These are phyloP conservation scores for Podospora bellae-mahoneyi DNA, from an alignment of 495 filamentous ascomycete species.

Conservation along the genomic window DNA sequence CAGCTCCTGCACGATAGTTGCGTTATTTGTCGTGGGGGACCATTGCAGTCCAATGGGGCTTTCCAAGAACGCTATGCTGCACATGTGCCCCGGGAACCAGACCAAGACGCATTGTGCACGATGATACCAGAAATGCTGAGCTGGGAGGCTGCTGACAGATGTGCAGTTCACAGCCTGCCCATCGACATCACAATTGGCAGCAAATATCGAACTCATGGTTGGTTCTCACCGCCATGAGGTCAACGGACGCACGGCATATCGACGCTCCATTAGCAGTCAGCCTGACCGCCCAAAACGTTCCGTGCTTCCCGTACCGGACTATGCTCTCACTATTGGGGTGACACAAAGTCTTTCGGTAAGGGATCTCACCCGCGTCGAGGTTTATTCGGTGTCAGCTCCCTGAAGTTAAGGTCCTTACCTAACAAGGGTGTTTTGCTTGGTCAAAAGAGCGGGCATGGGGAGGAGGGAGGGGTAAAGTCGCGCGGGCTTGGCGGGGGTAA, in stretches of 20 bases:
- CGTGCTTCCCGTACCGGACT: background rate
- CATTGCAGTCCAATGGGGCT: slow-evolving; percentile 4
- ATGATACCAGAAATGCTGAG: too few relatives aligned
- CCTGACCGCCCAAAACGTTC: background rate
- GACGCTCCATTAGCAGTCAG: slow-evolving; percentile 7
- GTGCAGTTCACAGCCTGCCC: background rate
- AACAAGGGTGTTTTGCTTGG: slow-evolving; percentile 3
- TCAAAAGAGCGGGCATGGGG: background rate
- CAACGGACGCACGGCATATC: slow-evolving; percentile 14
- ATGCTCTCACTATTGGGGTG: background rate
- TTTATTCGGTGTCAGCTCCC: background rate
- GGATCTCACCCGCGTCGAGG: background rate
- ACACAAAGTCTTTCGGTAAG: background rate
- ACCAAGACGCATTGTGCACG: too few relatives aligned
- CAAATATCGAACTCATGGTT: background rate
- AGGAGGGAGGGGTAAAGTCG: background rate
- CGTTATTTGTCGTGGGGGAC: slow-evolving; percentile 16
- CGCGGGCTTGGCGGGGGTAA: slow-evolving; percentile 5
- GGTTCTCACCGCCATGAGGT: slow-evolving; percentile 17
- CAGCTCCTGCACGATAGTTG: slow-evolving; percentile 17
- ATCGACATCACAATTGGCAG: background rate
- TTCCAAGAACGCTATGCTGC: background rate
- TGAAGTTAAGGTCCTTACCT: background rate
- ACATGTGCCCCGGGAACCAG: background rate
- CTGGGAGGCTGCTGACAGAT: background rate